Percentiles rank a stretch among this genome's conserved stretches.
Evolutionary conservation across 305 asterid genomes (phyloP).

Genomic region (Stenogyne calaminthoides): DNA sequence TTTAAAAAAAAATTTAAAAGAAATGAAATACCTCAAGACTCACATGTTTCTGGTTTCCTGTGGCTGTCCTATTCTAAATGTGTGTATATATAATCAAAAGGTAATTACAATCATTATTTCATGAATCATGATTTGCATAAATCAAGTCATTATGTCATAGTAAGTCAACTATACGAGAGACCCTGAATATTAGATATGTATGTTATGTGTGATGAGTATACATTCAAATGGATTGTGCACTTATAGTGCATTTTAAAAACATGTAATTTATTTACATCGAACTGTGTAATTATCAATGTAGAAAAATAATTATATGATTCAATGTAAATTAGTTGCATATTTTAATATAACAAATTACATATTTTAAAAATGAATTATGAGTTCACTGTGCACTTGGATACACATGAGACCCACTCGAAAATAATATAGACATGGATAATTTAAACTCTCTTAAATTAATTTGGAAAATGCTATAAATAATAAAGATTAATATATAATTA

Average conservation of each 20-base stretch:
- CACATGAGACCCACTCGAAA: no score
- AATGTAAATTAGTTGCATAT: no score
- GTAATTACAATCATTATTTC: no score
- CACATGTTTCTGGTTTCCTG: background rate
- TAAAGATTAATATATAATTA: background rate
- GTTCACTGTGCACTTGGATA: no score
- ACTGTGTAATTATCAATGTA: no score
- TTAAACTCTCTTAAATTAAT: no score
- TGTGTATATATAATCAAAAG: background rate
- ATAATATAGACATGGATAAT: background rate
- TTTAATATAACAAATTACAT: no score
- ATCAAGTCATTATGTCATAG: background rate
- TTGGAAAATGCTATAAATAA: background rate
- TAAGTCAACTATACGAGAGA: background rate
- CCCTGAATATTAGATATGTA: background rate
- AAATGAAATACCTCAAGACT: background rate
- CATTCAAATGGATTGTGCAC: no score
- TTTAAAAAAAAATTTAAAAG: background rate
- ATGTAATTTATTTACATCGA: no score
- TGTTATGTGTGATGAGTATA: background rate
- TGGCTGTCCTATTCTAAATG: background rate
- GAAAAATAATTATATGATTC: no score
- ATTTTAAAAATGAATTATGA: no score
- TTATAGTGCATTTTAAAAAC: no score
- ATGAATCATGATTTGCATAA: background rate